phyloP scores from a whole-genome alignment of 441 rosid species.

The Bruguiera hainesii region DNA sequence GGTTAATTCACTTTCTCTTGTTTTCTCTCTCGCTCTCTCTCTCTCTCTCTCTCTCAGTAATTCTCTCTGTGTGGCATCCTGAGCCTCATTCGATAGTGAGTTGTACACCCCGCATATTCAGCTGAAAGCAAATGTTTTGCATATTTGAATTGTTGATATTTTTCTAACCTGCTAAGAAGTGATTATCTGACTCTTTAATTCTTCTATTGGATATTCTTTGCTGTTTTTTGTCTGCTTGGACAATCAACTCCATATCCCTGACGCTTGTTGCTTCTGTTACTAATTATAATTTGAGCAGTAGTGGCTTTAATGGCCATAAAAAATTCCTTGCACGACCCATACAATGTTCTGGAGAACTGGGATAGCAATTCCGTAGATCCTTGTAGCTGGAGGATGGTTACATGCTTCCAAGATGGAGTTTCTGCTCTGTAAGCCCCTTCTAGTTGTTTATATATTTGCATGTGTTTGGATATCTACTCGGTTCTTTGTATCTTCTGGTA shows the following conservation, averaged over 20 bases:
- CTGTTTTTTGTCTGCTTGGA: slow-evolving; percentile 1
- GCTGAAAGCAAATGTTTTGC: not conserved
- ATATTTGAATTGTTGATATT: not conserved
- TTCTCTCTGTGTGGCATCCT: slow-evolving; percentile 10
- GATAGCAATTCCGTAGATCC: slow-evolving; percentile 94
- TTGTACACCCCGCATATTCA: not conserved
- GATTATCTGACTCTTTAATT: slow-evolving; percentile 10
- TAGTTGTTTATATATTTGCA: not conserved
- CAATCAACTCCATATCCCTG: not conserved
- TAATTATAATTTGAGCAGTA: slow-evolving; percentile 49
- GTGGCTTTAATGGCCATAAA: slow-evolving; percentile 83
- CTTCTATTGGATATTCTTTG: slow-evolving; percentile 2
- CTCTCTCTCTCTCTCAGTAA: not conserved
- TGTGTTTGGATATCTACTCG: not conserved
- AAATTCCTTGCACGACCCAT: slow-evolving; percentile 67
- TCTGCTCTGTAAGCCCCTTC: slow-evolving; percentile 61
- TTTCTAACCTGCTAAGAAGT: slow-evolving; percentile 6
- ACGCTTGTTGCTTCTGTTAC: slow-evolving; percentile 12
- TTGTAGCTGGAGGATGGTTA: slow-evolving; percentile 97
- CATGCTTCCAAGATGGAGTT: slow-evolving; percentile 77
- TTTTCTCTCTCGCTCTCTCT: not conserved
- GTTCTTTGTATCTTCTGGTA: not conserved
- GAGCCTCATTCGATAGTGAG: not conserved
- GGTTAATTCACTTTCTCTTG: slow-evolving; percentile 41
- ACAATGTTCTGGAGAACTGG: slow-evolving; percentile 87